Base-by-base conservation (phyloP, 2,329 filamentous ascomycete species). In the Parastagonospora nodorum region DNA sequence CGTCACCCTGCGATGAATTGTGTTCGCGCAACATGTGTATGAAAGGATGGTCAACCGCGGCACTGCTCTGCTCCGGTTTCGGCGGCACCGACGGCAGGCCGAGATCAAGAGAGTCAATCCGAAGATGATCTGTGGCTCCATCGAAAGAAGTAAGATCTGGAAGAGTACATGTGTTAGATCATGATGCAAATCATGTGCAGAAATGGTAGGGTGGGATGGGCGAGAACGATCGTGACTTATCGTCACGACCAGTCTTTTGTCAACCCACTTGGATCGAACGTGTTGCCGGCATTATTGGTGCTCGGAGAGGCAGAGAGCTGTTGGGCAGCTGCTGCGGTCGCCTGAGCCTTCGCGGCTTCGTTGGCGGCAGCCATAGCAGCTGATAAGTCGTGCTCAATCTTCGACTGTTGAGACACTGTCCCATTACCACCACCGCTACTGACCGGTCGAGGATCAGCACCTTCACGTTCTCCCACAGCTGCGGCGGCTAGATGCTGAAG, bases 401-500 rank as follows among this genome's bases (percentile, higher is more conserved):
- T 63, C 2, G 55, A 56, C 16, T 53, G 49, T n/a, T 58, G 51
- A 0, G 58, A 50, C 24, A 62, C 40, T 11, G 47, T 60, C 2
- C 53, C 63, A 35, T 61, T 66, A 12, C 59, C 64, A 15, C 60
- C 55, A 45, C 19, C 19, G 19, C 64, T 68, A 44, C 66, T 72
- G 9, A 57, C 47, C 7, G 68, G 65, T 5, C 63, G 55, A 4
- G 55, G 58, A 27, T 69, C 68, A 27, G 59, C 47, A 28, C 67
- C 62, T 44, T 69, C 70, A 12, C 71, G 68, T 49, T 73, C 71
- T 12, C 70, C 70, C 0, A 74, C 72, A 5, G 72, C 72, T 8
- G 72, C 71, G 4, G 70, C 72, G 15, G 72, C 71, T 3, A 74
- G 69, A 45, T 74, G 71, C 42, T 74, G 69, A 0, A 74, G 62